phyloP scores from a whole-genome alignment of 371 early-diverging fungal species.

The Mortierella sp. region DNA sequence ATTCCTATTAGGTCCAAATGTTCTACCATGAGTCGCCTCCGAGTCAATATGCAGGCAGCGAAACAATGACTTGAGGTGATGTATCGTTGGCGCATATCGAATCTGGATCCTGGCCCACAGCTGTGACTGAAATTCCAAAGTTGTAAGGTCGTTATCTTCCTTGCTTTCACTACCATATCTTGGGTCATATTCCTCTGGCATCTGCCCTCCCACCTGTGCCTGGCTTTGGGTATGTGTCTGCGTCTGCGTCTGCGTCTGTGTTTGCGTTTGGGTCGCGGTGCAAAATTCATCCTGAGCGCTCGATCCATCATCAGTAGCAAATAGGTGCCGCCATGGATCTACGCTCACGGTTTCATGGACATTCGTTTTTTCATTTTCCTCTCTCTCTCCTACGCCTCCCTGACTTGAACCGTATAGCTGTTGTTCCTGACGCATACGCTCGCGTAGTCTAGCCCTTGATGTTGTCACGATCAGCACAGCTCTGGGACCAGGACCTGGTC shows the following conservation, averaged over 20 bases:
- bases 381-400: background rate
- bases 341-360: background rate
- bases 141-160: background rate
- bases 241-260: constrained; percentile 1
- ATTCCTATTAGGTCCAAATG: constrained; percentile 18
- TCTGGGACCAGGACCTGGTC: background rate
- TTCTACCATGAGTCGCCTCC: constrained; percentile 19
- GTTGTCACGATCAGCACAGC: constrained; percentile 25
- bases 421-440: constrained; percentile 16
- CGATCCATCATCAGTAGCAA: background rate
- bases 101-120: constrained; percentile 42
- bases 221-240: background rate
- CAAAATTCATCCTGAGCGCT: constrained; percentile 15
- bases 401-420: background rate
- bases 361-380: background rate
- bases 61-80: constrained; percentile 33
- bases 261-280: constrained; percentile 22
- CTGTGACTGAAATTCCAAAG: constrained; percentile 4
- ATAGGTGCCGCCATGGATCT: constrained; percentile 32
- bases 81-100: constrained; percentile 35
- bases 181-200: background rate
- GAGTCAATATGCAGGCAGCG: constrained; percentile 28
- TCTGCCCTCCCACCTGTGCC: background rate
- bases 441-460: constrained; percentile 4
- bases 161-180: too few relatives aligned